Evolutionary conservation across 306 rosid species (phyloP).

Genomic region (Trichosanthes truncata): DNA sequence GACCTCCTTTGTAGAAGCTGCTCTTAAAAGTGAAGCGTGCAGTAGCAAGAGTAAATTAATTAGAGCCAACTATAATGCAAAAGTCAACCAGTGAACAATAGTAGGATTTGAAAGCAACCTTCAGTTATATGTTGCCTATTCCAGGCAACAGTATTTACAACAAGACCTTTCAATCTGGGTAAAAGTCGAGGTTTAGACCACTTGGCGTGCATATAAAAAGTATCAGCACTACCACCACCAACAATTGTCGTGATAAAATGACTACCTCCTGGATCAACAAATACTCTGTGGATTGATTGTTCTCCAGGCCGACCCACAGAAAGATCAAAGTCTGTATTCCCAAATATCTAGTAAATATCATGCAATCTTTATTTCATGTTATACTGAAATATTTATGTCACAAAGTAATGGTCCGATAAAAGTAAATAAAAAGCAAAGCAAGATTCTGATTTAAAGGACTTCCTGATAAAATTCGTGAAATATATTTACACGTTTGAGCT

Average conservation of each 20-base stretch:
- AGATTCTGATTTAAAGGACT: neutral
- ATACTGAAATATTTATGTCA: neutral
- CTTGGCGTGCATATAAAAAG: slow-evolving; percentile 85
- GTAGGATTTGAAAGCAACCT: slow-evolving; percentile 32
- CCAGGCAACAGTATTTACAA: slow-evolving; percentile 93
- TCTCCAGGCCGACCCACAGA: slow-evolving; percentile 84
- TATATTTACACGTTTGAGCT: neutral
- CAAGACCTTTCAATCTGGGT: slow-evolving; percentile 70
- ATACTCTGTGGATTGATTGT: slow-evolving; percentile 88
- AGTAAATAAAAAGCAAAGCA: neutral
- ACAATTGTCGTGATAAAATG: slow-evolving; percentile 78
- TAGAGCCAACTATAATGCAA: neutral
- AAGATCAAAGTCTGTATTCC: slow-evolving; percentile 69
- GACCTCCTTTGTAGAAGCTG: slow-evolving; percentile 90
- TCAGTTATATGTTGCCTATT: slow-evolving; percentile 84
- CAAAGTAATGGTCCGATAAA: neutral
- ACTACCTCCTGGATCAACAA: slow-evolving; percentile 96
- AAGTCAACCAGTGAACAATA: slow-evolving; percentile 8
- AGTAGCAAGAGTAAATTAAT: neutral
- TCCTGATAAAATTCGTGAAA: neutral
- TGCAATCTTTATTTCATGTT: neutral
- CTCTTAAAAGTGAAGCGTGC: neutral
- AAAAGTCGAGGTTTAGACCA: slow-evolving; percentile 86
- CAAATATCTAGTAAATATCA: slow-evolving; percentile 19
- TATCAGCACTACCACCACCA: slow-evolving; percentile 76